Base-by-base conservation (phyloP, 495 filamentous ascomycete species). In the Neohortaea acidophila region DNA sequence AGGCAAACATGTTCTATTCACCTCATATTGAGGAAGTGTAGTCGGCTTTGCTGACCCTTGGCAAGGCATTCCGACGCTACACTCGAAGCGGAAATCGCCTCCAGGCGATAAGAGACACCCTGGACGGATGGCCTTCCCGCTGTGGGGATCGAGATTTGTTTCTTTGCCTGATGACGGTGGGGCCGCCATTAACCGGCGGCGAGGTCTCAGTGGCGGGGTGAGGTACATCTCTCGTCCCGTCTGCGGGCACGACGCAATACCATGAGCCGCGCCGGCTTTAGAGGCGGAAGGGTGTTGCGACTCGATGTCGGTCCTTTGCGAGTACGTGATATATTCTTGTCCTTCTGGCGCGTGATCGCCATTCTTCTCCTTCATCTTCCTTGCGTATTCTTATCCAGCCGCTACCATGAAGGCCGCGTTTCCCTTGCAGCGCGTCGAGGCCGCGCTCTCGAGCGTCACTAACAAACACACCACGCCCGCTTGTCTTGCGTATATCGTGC, bases 351-450 rank as follows among this genome's bases (percentile, higher is more conserved):
- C 17, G 12, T 31, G 32, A 15, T 5, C 17, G 32, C 32, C 17
- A 34, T 15, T 20, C 32, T 19, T 13, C n/a, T 13, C 28, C 17
- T 31, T 34, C 32, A 34, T 34, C 32, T n/a, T n/a, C n/a, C n/a
- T n/a, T n/a, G n/a, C n/a, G n/a, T n/a, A n/a, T n/a, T n/a, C n/a
- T n/a, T n/a, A n/a, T n/a, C n/a, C n/a, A n/a, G n/a, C n/a, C n/a
- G n/a, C n/a, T n/a, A 34, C 32, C 7, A 34, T 34, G 32, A 34
- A 34, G 32, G 17, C 32, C 4, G 5, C 9, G 17, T 10, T 34
- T 8, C 32, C 7, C 19, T 4, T 34, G 14, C 32, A 8, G 4
- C 9, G 9, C 17, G 17, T 20, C 17, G 32, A 34, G 10, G 19
- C 32, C 17, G 15, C 21, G 15, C 32, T 34, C 6, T 8, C 15